phyloP scores from a whole-genome alignment of 2,329 filamentous ascomycete genomes.

The Elsinoe arachidis region DNA sequence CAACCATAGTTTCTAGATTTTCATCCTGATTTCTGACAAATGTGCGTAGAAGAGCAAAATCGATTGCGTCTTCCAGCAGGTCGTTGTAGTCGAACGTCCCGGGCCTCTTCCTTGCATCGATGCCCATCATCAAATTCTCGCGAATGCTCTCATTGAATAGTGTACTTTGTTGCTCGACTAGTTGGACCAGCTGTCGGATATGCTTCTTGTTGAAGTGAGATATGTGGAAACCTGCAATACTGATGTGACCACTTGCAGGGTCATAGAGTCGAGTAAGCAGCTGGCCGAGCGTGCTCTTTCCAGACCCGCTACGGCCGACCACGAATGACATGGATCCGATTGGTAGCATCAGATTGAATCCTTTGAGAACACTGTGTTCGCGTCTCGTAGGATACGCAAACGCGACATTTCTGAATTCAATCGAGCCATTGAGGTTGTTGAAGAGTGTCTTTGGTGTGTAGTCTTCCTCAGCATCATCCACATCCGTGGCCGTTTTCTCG shows the following conservation, averaged over 20 bases:
- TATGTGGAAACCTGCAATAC: slow-evolving; percentile 58
- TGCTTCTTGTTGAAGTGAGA: slow-evolving; percentile 57
- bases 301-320: slow-evolving; percentile 78
- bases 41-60: slow-evolving; percentile 61
- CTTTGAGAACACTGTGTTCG: slow-evolving; percentile 49
- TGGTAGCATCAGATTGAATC: slow-evolving; percentile 60
- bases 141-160: slow-evolving; percentile 75
- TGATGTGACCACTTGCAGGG: slow-evolving; percentile 55
- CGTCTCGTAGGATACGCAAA: slow-evolving; percentile 64
- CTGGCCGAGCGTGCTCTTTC: slow-evolving; percentile 81
- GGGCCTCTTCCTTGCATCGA: slow-evolving; percentile 40
- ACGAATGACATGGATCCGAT: slow-evolving; percentile 68
- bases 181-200: slow-evolving; percentile 66
- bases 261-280: slow-evolving; percentile 72
- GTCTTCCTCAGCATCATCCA: slow-evolving; percentile 8
- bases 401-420: slow-evolving; percentile 55
- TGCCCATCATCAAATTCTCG: slow-evolving; percentile 69
- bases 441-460: slow-evolving; percentile 20
- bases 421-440: slow-evolving; percentile 51
- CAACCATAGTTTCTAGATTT: slow-evolving; percentile 64
- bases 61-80: slow-evolving; percentile 42
- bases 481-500: slow-evolving; percentile 17
- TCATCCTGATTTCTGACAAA: slow-evolving; percentile 54
- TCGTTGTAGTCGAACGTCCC: slow-evolving; percentile 28
- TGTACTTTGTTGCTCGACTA: slow-evolving; percentile 74